Percentiles rank a stretch among this genome's conserved stretches.
These are phyloP conservation scores for Gossypium lobatum DNA, from an alignment of 441 rosid species.

Conservation along the genomic window DNA sequence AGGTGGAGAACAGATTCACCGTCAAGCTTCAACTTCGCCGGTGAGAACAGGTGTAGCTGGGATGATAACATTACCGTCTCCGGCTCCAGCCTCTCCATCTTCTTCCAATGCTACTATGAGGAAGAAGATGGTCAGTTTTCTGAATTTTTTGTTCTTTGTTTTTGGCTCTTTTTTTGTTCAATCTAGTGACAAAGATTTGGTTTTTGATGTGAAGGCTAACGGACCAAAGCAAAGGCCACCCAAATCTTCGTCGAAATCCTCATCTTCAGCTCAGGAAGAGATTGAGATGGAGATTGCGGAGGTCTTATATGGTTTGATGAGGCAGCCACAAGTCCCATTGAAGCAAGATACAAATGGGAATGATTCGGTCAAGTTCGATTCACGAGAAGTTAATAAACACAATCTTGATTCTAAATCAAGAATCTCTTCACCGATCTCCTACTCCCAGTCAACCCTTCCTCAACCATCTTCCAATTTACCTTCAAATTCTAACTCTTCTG, in stretches of 20 bases:
- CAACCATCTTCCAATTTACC: conserved; percentile 50
- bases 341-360: conserved; percentile 48
- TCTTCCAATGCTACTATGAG: conserved; percentile 73
- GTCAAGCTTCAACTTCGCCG: conserved; percentile 83
- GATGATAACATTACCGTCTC: conserved; percentile 49
- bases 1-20: conserved; percentile 58
- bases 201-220: conserved; percentile 48
- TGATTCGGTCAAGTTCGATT: conserved; percentile 28
- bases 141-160: not conserved
- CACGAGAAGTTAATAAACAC: conserved; percentile 35
- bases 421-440: conserved; percentile 82
- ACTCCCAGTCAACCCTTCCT: conserved; percentile 38
- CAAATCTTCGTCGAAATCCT: conserved; percentile 51
- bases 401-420: conserved; percentile 68
- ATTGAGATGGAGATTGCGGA: conserved; percentile 97
- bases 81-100: conserved; percentile 75
- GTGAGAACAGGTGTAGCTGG: conserved; percentile 50
- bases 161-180: not conserved
- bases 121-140: conserved; percentile 70
- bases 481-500: conserved; percentile 49
- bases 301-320: conserved; percentile 84
- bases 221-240: conserved; percentile 76
- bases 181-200: conserved; percentile 9
- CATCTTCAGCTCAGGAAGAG: conserved; percentile 65
- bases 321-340: conserved; percentile 62